Conservation (phyloP, 1,284 basidiomycete species). For the Irpex lacteus region DNA sequence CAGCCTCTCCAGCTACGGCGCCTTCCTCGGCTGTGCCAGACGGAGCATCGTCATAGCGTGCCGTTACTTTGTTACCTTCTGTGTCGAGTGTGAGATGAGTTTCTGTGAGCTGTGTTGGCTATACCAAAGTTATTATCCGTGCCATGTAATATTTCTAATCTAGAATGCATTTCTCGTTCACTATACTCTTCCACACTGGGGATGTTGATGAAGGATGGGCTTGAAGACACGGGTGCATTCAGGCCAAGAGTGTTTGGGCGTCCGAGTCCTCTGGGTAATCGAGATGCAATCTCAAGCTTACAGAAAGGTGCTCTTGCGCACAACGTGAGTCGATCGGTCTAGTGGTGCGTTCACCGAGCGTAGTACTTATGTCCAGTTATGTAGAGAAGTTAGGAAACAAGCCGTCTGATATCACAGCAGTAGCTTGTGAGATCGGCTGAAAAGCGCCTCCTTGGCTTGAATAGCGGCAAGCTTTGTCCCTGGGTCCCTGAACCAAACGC, state of each 20-base stretch:
- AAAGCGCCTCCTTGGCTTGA: no score
- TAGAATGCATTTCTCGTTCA: neutral
- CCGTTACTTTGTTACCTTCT: neutral
- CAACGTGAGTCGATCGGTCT: neutral
- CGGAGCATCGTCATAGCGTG: neutral
- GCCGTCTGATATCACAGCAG: no score
- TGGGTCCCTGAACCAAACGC: no score
- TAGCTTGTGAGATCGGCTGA: no score
- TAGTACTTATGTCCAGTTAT: neutral
- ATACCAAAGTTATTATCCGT: constrained; percentile 1
- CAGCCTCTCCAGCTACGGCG: neutral
- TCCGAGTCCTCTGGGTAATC: neutral
- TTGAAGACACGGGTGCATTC: no score
- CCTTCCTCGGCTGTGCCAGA: neutral
- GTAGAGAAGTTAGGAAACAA: no score
- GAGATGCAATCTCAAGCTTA: neutral
- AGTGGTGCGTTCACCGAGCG: neutral
- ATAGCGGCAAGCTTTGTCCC: no score
- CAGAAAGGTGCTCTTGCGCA: neutral
- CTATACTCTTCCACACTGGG: neutral
- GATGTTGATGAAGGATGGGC: neutral
- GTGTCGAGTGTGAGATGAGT: neutral
- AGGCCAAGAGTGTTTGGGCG: no score
- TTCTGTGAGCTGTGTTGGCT: neutral
- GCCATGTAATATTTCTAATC: neutral